phyloP scores from a whole-genome alignment of 2,329 filamentous ascomycete genomes.

The Venturia oleaginea region DNA sequence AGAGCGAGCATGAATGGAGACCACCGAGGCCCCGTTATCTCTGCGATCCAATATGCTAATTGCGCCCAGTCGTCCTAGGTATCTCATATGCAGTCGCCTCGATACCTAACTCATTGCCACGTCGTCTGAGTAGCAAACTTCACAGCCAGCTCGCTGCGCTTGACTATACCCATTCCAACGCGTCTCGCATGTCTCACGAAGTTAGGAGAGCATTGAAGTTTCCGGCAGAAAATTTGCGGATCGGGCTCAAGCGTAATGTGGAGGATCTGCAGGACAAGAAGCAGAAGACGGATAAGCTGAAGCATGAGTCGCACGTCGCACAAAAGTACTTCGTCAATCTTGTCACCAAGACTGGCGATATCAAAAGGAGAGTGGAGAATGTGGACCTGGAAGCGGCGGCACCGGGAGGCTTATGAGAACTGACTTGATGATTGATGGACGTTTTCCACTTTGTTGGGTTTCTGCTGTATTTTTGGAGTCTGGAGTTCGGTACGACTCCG shows the following conservation, averaged over 20 bases:
- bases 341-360: slow-evolving; percentile 51
- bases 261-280: slow-evolving; percentile 71
- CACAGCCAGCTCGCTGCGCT: slow-evolving; percentile 68
- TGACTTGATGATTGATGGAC: neutral
- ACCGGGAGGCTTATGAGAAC: slow-evolving; percentile 24
- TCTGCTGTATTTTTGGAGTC: neutral
- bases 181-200: slow-evolving; percentile 71
- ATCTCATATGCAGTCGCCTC: slow-evolving; percentile 74
- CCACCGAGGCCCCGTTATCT: too few relatives aligned
- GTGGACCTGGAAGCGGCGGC: slow-evolving; percentile 46
- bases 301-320: slow-evolving; percentile 75
- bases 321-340: slow-evolving; percentile 86
- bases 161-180: slow-evolving; percentile 89
- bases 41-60: slow-evolving; percentile 2
- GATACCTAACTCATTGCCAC: slow-evolving; percentile 81
- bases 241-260: slow-evolving; percentile 72
- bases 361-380: slow-evolving; percentile 39
- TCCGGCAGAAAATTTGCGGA: slow-evolving; percentile 77
- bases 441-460: neutral
- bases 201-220: slow-evolving; percentile 83
- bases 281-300: slow-evolving; percentile 74
- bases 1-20: too few relatives aligned
- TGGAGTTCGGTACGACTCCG: neutral
- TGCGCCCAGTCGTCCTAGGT: slow-evolving; percentile 55
- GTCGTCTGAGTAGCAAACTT: slow-evolving; percentile 76